Percentiles rank a stretch among this genome's conserved stretches.
Evolutionary conservation across 768 basidiomycete genomes (phyloP).

Genomic region (Coprinopsis strossmayeri): DNA sequence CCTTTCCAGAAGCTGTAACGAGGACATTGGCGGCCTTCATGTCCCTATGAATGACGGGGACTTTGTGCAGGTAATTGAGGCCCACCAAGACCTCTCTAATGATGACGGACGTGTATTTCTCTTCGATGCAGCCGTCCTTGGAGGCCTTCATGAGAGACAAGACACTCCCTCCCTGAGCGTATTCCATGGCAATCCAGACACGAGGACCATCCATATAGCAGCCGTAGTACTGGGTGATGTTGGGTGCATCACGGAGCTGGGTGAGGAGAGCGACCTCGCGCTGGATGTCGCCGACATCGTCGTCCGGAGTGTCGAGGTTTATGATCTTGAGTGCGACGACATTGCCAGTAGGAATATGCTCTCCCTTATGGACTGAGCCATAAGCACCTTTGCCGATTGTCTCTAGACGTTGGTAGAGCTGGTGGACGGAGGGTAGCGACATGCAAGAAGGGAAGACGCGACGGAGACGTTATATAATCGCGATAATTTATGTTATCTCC

Average conservation of each 20-base stretch:
- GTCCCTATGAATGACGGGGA: constrained; percentile 93
- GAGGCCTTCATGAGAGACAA: constrained; percentile 88
- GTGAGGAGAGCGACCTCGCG: constrained; percentile 90
- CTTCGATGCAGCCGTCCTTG: constrained; percentile 71
- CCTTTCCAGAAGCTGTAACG: constrained; percentile 79
- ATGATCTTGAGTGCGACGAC: constrained; percentile 98
- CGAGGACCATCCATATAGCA: constrained; percentile 92
- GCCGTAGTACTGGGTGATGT: constrained; percentile 94
- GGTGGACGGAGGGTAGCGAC: constrained; percentile 60
- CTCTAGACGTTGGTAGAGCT: constrained; percentile 80
- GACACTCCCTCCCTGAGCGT: constrained; percentile 92
- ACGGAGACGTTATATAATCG: background rate
- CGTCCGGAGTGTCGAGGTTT: constrained; percentile 93
- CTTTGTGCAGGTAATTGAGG: constrained; percentile 86
- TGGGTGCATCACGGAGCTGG: constrained; percentile 84
- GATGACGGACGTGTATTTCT: constrained; percentile 84
- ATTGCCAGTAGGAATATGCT: constrained; percentile 77
- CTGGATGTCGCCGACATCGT: constrained; percentile 95
- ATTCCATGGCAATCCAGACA: constrained; percentile 99
- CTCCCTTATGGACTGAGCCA: constrained; percentile 91
- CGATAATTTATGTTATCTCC: constrained; percentile 9
- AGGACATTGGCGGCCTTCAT: constrained; percentile 98
- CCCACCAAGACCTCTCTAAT: constrained; percentile 84
- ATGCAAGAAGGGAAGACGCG: constrained; percentile 17
- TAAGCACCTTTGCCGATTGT: constrained; percentile 95